These are phyloP conservation scores for Hanseniaspora vineae DNA, from an alignment of 805 yeast species.

Conservation along the genomic window DNA sequence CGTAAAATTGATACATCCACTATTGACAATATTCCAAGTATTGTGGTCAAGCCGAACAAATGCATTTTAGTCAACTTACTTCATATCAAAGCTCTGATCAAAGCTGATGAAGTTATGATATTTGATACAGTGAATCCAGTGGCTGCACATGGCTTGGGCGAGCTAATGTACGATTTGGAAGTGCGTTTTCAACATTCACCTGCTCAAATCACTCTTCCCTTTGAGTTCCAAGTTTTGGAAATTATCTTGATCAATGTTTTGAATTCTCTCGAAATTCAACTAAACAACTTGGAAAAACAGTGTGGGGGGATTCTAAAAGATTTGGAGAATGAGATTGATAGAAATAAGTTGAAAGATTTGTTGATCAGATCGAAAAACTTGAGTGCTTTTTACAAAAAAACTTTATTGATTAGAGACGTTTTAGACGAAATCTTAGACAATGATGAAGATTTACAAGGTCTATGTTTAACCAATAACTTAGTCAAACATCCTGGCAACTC, in stretches of 20 bases:
- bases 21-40: constrained; percentile 78
- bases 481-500: constrained; percentile 20
- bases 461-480: constrained; percentile 45
- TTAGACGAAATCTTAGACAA: constrained; percentile 74
- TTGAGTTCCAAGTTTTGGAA: constrained; percentile 76
- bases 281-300: constrained; percentile 39
- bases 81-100: constrained; percentile 83
- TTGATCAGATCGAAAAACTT: constrained; percentile 61
- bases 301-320: constrained; percentile 57
- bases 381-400: constrained; percentile 61
- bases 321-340: constrained; percentile 66
- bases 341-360: constrained; percentile 60
- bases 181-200: constrained; percentile 41
- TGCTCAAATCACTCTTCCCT: constrained; percentile 32
- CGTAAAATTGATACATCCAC: constrained; percentile 65
- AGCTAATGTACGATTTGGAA: constrained; percentile 76
- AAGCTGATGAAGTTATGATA: constrained; percentile 62
- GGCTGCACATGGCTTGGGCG: constrained; percentile 59
- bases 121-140: constrained; percentile 51
- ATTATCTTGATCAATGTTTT: constrained; percentile 70
- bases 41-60: constrained; percentile 60
- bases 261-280: constrained; percentile 66
- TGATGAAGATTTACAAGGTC: constrained; percentile 70
- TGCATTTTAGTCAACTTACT: constrained; percentile 73
- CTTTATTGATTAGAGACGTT: constrained; percentile 63